Evolutionary conservation across 2,329 filamentous ascomycete genomes (phyloP), one percentile per base, ranked within the genome.

Genomic region (Talaromyces sp.): DNA sequence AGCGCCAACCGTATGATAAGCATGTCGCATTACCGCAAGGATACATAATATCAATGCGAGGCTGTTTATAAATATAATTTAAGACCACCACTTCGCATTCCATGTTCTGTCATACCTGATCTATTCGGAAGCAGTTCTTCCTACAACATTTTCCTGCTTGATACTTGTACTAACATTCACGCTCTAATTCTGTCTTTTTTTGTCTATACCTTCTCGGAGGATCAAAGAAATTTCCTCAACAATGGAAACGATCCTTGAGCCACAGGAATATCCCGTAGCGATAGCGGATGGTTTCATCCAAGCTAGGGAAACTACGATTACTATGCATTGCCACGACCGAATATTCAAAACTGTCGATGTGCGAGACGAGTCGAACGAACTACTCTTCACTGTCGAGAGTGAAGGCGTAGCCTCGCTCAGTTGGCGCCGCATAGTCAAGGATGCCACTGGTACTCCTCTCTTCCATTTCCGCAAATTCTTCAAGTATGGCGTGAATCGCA

Each of bases 341-440:
- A 4, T 50, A 15, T 56, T 56, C 43, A 56, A 56, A 17, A 10
- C 50, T 33, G 54, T 56, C 39, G 54, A 56, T 8, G 19, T 56
- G 3, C 54, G 41, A 33, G 54, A 56, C 35, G 31, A 50, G 21
- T 56, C 54, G 11, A 45, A 50, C 35, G 36, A 56, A 9, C 17
- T 40, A 22, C 45, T 56, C 3, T 56, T 56, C 17, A 56, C 43
- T n/a, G 41, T 50, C 13, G 40, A 43, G 6, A 50, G 15, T 36
- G 21, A 39, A 33, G 35, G n/a, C 11, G 5, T n/a, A 13, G n/a
- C 10, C 41, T 35, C 31, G 4, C 5, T 13, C 6, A 56, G 22
- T 33, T 56, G 45, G 43, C 43, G 45, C 36, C 54, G 54, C 22
- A 56, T 28, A 28, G 54, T 56, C 13, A 56, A 50, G 25, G 54